Evolutionary conservation across 2,329 filamentous ascomycete species (phyloP), one percentile per base, ranked within the genome.

Genomic region (Fusarium devonianum): DNA sequence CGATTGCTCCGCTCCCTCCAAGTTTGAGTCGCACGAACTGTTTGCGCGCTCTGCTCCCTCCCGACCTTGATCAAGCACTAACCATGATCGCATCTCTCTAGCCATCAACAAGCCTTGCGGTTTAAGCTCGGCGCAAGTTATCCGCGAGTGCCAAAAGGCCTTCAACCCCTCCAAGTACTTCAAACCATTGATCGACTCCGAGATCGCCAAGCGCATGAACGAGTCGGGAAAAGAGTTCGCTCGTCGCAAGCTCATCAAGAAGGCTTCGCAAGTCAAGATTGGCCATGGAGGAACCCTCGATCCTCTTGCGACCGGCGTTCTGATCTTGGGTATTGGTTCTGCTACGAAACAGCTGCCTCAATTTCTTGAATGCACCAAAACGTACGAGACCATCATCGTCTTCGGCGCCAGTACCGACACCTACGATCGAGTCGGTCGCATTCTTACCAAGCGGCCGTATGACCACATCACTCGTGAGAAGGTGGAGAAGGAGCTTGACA

Each of bases 221-320:
- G 86, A 90, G 69, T 75, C 75, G 49, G 77, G 80, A 49, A 76
- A 77, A 49, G 83, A 88, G 68, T 80, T 80, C 60, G 78, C 80
- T 61, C 82, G 86, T 52, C 81, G 85, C 53, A 75, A 75, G 56
- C 74, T 73, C 35, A 78, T 80, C 56, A 82, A 84, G 69, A 80
- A 80, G 62, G 77, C 81, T 1, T 70, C 87, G 5, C 84, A 90
- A 55, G 87, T 97, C 62, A 99, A 97, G 78, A 89, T 97, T 67
- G 94, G 94, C 23, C 94, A 99, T 74, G 94, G 94, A 53, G 94
- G 94, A 32, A 99, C 94, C 2, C 82, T 99, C 13, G 94, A 99
- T 68, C 94, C 94, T 18, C 81, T 97, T 65, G 94, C 94, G 7
- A 96, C 92, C 1, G 94, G 94, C 34, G 90, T 99, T 17, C 81